Evolutionary conservation across 306 rosid genomes (phyloP).

Genomic region (Hippophae rhamnoides): DNA sequence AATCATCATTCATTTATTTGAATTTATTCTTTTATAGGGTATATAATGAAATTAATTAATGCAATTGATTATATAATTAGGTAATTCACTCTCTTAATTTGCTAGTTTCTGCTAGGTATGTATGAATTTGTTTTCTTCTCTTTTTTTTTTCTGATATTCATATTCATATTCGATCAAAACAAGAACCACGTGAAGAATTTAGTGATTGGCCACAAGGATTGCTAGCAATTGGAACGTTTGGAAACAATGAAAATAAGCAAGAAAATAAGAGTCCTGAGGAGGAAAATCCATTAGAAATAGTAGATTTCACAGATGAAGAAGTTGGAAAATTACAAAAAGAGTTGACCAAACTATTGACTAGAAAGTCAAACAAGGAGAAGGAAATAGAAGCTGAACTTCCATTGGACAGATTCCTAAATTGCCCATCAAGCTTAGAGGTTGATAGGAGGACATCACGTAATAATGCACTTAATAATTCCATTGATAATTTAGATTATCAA

Average conservation of each 20-base stretch:
- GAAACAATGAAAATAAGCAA: slow-evolving; percentile 54
- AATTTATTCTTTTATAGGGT: background rate
- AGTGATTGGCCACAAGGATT: slow-evolving; percentile 91
- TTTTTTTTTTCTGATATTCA: background rate
- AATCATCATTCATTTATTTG: background rate
- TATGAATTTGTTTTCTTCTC: background rate
- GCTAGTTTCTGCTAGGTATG: background rate
- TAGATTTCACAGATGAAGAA: slow-evolving; percentile 73
- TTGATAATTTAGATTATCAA: slow-evolving; percentile 30
- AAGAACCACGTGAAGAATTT: slow-evolving; percentile 81
- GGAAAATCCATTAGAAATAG: slow-evolving; percentile 46
- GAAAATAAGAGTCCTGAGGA: slow-evolving; percentile 12
- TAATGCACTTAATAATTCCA: slow-evolving; percentile 31
- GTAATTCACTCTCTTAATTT: too few species aligned
- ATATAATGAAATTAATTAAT: too few species aligned
- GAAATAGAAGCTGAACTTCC: slow-evolving; percentile 68
- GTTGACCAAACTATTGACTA: slow-evolving; percentile 56
- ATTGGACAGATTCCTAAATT: slow-evolving; percentile 85
- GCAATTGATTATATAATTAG: too few species aligned
- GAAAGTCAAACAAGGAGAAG: slow-evolving; percentile 60
- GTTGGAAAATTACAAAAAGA: slow-evolving; percentile 82
- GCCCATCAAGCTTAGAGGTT: slow-evolving; percentile 95
- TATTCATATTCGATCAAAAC: slow-evolving; percentile 39
- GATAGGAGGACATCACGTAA: slow-evolving; percentile 54
- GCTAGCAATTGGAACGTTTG: slow-evolving; percentile 90